Conservation (phyloP, 768 basidiomycete species). For the Podaxis sp. region DNA sequence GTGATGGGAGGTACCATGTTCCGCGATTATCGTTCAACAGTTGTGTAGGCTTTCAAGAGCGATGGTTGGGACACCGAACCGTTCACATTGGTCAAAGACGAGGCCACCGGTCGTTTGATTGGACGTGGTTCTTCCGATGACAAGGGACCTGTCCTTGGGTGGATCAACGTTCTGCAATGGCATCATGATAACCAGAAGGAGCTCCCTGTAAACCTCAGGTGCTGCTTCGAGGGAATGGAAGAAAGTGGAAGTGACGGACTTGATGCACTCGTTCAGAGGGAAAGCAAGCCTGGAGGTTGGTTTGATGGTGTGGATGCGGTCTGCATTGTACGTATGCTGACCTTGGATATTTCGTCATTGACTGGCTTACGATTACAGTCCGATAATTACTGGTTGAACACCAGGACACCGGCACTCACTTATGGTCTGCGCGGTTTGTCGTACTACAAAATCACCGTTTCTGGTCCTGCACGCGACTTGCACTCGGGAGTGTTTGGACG, state of each 20-base stretch:
- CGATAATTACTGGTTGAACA: constrained; percentile 94
- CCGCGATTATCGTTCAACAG: background rate
- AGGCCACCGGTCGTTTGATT: constrained; percentile 57
- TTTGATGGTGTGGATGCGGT: constrained; percentile 90
- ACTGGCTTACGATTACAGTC: constrained; percentile 43
- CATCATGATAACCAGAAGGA: constrained; percentile 64
- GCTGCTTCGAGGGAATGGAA: constrained; percentile 98
- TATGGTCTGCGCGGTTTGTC: constrained; percentile 88
- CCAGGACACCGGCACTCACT: constrained; percentile 75
- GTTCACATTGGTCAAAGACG: constrained; percentile 60
- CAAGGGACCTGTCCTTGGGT: constrained; percentile 87
- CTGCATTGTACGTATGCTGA: constrained; percentile 71
- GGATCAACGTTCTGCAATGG: constrained; percentile 89
- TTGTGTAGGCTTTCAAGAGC: constrained; percentile 38
- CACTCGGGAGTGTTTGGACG: constrained; percentile 89
- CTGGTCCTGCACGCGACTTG: constrained; percentile 84
- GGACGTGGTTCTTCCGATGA: constrained; percentile 91
- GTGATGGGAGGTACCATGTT: constrained; percentile 21
- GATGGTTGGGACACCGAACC: constrained; percentile 93
- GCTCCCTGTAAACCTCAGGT: constrained; percentile 86
- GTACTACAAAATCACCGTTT: constrained; percentile 81
- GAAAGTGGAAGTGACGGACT: constrained; percentile 91
- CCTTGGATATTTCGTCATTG: background rate
- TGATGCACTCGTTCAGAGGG: constrained; percentile 79
- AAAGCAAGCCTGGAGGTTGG: constrained; percentile 72